These are phyloP conservation scores for Yamadazyma trypodendri DNA, from an alignment of 1,139 yeast genomes.

Conservation along the genomic window DNA sequence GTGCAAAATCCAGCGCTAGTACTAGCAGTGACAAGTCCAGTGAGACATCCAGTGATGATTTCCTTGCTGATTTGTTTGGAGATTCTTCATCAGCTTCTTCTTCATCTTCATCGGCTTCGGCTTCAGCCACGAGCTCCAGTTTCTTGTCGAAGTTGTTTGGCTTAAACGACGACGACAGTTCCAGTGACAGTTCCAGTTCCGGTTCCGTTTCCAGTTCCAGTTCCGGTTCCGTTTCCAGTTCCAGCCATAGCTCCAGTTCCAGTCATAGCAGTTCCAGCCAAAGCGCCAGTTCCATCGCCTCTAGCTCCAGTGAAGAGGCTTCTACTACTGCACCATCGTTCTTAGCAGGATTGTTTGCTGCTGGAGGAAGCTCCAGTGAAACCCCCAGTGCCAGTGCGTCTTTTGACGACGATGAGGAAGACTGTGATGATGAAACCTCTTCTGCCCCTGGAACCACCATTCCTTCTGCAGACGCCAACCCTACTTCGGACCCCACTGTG, in stretches of 20 bases:
- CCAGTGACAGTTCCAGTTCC: not conserved
- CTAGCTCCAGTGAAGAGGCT: conserved; percentile 6
- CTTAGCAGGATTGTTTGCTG: conserved; percentile 2
- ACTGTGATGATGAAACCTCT: conserved; percentile 13
- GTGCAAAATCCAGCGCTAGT: not conserved
- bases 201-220: not conserved
- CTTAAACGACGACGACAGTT: not conserved
- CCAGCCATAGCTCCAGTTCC: not conserved
- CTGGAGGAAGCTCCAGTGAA: conserved; percentile 5
- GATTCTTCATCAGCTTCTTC: conserved; percentile 3
- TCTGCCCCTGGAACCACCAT: not conserved
- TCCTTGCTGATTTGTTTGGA: conserved; percentile 3
- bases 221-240: not conserved
- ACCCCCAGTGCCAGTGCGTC: conserved; percentile 3
- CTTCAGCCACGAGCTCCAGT: conserved; percentile 1
- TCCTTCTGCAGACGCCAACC: conserved; percentile 6
- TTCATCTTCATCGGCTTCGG: conserved; percentile 1
- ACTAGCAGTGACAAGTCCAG: not conserved
- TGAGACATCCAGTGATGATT: not conserved
- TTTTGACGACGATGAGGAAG: conserved; percentile 16
- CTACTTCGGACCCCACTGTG: not conserved
- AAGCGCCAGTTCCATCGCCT: conserved; percentile 2
- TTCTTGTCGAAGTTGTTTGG: not conserved
- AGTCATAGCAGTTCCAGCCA: conserved; percentile 2
- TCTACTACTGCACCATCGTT: conserved; percentile 5